Percentiles rank a stretch among this genome's conserved stretches.
Evolutionary conservation across 306 rosid species (phyloP).

Genomic region (Vigna reflexopilosa): DNA sequence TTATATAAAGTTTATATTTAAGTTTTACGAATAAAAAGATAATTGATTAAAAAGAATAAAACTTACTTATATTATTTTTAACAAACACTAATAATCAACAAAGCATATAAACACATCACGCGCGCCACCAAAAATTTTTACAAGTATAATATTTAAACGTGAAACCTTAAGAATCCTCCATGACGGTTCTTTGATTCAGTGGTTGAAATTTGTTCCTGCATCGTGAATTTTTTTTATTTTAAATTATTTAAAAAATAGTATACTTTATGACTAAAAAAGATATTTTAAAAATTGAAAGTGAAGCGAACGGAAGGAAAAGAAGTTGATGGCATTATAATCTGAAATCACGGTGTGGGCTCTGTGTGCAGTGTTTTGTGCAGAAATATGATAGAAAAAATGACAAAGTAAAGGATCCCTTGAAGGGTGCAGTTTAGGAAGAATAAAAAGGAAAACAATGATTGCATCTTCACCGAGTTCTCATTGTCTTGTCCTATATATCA

Average conservation of each 20-base stretch:
- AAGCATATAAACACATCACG: too few species aligned
- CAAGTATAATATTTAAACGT: too few species aligned
- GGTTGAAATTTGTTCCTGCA: neutral
- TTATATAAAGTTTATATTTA: too few species aligned
- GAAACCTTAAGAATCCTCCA: neutral
- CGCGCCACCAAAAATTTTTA: neutral
- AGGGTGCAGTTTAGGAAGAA: conserved; percentile 10
- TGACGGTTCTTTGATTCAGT: neutral
- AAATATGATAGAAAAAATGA: neutral
- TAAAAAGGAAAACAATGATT: conserved; percentile 22
- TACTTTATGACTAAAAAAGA: neutral
- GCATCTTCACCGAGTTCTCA: conserved; percentile 9
- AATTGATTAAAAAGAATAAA: too few species aligned
- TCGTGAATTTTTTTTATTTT: neutral
- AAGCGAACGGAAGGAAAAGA: neutral
- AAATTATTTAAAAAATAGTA: too few species aligned
- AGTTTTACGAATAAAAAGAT: too few species aligned
- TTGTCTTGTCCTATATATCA: neutral
- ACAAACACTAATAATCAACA: too few species aligned
- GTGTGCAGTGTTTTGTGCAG: neutral
- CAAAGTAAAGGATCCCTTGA: conserved; percentile 13
- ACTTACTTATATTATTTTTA: too few species aligned
- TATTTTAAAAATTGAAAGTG: neutral
- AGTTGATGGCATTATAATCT: neutral
- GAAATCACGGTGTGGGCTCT: neutral